These are phyloP conservation scores for Phytophthora kernoviae DNA, from an alignment of 352 stramenopile species.

Conservation along the genomic window DNA sequence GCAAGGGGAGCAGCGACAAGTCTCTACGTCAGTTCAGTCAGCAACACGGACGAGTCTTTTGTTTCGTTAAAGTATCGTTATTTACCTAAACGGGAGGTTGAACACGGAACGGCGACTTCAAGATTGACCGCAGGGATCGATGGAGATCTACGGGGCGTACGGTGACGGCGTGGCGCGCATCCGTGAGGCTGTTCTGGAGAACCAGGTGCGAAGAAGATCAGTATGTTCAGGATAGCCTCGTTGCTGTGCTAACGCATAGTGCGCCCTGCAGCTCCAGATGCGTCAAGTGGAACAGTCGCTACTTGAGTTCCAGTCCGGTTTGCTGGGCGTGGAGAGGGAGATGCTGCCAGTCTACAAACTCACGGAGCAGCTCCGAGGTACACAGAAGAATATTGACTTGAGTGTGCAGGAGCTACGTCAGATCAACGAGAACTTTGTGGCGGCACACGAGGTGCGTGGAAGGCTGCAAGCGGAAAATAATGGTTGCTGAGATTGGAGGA, in stretches of 20 bases:
- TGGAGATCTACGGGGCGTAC: constrained; percentile 68
- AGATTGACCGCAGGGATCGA: constrained; percentile 20
- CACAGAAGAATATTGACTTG: constrained; percentile 85
- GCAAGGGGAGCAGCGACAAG: constrained; percentile 24
- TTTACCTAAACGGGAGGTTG: neutral
- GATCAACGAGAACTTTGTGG: constrained; percentile 81
- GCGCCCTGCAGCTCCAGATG: constrained; percentile 53
- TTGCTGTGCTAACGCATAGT: neutral
- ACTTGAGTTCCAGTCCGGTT: constrained; percentile 58
- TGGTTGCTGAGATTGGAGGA: constrained; percentile 2
- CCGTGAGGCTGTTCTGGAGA: constrained; percentile 64
- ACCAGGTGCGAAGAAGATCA: constrained; percentile 41
- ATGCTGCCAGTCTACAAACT: constrained; percentile 88
- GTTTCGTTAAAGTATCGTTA: neutral
- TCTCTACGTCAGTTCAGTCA: neutral
- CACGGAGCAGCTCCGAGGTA: constrained; percentile 78
- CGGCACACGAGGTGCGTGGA: constrained; percentile 61
- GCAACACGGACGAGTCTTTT: too few species aligned
- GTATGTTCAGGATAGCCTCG: neutral
- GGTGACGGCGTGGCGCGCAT: constrained; percentile 58
- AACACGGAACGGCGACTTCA: constrained; percentile 13
- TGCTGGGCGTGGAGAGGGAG: constrained; percentile 76
- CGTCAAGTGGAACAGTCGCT: constrained; percentile 60
- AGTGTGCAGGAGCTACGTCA: constrained; percentile 71
- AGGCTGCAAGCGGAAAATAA: too few species aligned